Evolutionary conservation across 139 green algal genomes (phyloP), one percentile per base, ranked within the genome.

Genomic region (Picochlorum sp.): DNA sequence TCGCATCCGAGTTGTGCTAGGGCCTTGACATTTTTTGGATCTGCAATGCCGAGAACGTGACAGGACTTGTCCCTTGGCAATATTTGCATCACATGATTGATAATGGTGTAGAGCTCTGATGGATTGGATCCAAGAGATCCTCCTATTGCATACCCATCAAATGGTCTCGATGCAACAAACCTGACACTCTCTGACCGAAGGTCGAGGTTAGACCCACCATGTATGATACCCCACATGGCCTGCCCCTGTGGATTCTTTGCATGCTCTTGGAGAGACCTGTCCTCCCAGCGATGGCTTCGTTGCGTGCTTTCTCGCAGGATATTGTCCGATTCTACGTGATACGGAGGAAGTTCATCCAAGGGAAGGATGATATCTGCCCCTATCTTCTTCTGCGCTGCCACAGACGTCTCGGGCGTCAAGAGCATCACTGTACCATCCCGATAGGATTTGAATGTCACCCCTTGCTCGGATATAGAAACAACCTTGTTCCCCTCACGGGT

Each of bases 301-400:
- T 56, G 52, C 23, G 82, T 51, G 62, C 71, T 81, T 38, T 60
- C 54, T 14, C 7, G 26, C 16, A 80, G 28, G 9, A 34, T 57
- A 2, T 58, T 30, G 1, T 61, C 18, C 11, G 55, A 45, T 54
- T 21, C 15, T 0, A 74, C 71, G 55, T 79, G 68, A 38, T 82
- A 82, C 0, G 72, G 72, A n/a, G 79, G 72, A 6, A 85, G 62
- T 61, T 82, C 71, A 49, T 85, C 79, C 37, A 85, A 69, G 0
- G 79, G 79, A 15, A 85, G 63, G 41, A 85, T 85, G 49, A 85
- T 82, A 58, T 85, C 79, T 4, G 67, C 72, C 2, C 71, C 79
- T 6, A 85, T 50, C 49, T 59, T 30, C 62, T 82, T 85, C 57
- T 85, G 79, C 14, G 72, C 72, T 16, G 24, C 21, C 41, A 85